Evolutionary conservation across 306 rosid genomes (phyloP).

Genomic region (Cercis canadensis): DNA sequence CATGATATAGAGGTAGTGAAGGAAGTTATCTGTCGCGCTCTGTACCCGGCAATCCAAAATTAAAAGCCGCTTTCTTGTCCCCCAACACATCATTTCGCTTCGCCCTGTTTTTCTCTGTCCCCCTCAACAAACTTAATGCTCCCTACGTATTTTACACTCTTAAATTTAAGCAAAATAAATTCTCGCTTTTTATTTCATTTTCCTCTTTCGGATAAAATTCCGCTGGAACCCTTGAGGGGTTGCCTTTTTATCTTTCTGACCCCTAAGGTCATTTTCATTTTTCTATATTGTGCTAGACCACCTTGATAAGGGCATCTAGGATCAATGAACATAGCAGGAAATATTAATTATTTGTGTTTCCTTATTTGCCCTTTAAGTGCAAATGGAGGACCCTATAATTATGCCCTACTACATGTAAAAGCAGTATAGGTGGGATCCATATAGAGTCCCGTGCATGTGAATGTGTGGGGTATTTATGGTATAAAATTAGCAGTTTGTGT

Average conservation of each 20-base stretch:
- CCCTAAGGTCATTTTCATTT: constrained; percentile 7
- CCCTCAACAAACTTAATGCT: constrained; percentile 29
- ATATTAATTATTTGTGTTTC: background rate
- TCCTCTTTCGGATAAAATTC: constrained; percentile 9
- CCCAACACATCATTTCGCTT: constrained; percentile 57
- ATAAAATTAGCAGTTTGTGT: constrained; percentile 21
- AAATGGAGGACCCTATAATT: constrained; percentile 24
- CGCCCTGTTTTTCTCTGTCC: constrained; percentile 54
- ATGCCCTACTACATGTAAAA: constrained; percentile 28
- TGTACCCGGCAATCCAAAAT: constrained; percentile 52
- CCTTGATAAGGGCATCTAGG: background rate
- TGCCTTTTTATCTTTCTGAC: too few species aligned
- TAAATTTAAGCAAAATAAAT: background rate
- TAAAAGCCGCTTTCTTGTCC: constrained; percentile 67
- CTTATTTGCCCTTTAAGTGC: constrained; percentile 34
- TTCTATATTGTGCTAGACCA: constrained; percentile 6
- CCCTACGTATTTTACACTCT: constrained; percentile 31
- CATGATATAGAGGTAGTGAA: background rate
- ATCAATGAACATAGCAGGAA: background rate
- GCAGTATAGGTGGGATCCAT: constrained; percentile 32
- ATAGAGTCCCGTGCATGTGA: constrained; percentile 39
- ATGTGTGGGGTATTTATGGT: constrained; percentile 37
- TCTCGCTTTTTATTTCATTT: background rate
- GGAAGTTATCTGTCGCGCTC: constrained; percentile 40
- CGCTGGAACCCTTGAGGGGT: too few species aligned